Evolutionary conservation across 1,284 basidiomycete species (phyloP).

Genomic region (Puccinia polysora): DNA sequence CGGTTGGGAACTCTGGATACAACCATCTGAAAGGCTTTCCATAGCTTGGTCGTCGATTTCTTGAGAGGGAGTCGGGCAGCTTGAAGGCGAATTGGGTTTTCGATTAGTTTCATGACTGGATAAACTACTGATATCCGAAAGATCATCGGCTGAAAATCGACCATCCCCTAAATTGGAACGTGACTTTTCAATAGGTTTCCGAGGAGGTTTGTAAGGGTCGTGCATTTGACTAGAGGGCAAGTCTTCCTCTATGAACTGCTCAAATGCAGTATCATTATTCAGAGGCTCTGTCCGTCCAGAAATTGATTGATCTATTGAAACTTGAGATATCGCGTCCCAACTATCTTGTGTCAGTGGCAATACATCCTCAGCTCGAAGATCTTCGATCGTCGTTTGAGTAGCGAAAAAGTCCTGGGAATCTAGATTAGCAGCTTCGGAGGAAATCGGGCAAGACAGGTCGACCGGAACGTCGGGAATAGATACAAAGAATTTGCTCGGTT

Average conservation of each 20-base stretch:
- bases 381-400: constrained; percentile 18
- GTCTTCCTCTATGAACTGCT: constrained; percentile 15
- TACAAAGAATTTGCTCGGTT: constrained; percentile 34
- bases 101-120: no score
- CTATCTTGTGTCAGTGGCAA: constrained; percentile 22
- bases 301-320: constrained; percentile 2
- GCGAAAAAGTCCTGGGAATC: constrained; percentile 11
- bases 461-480: neutral
- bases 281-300: neutral
- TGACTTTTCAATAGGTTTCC: no score
- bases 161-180: no score
- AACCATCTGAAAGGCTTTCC: neutral
- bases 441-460: neutral
- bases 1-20: constrained; percentile 5
- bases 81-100: no score
- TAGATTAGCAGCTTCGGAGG: neutral
- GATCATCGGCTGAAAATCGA: no score
- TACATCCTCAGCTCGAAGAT: constrained; percentile 19
- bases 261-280: constrained; percentile 7
- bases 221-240: constrained; percentile 39
- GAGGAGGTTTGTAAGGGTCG: constrained; percentile 3
- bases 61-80: constrained; percentile 9
- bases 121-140: no score
- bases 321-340: constrained; percentile 24
- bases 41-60: neutral